A percentile compares a stretch with the other conserved stretches of the same genome.
phyloP scores from a whole-genome alignment of 306 rosid genomes.

The Rubus idaeus region DNA sequence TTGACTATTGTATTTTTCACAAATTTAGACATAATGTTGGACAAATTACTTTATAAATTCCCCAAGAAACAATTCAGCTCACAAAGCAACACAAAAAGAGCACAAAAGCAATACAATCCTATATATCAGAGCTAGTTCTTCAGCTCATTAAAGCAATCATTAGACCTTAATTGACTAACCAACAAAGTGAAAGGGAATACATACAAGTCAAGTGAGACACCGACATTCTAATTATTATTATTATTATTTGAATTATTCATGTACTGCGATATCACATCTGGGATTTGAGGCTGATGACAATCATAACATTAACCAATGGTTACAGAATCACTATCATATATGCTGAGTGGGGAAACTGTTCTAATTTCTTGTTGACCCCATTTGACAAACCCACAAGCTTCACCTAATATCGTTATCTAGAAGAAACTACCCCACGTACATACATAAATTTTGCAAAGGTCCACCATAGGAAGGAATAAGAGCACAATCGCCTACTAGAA shows the following conservation, averaged over 20 bases:
- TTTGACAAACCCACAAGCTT: constrained; percentile 33
- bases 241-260: background rate
- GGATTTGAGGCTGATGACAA: background rate
- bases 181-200: background rate
- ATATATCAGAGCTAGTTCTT: too few relatives aligned
- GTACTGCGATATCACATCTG: background rate
- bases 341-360: constrained; percentile 43
- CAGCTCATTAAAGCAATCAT: background rate
- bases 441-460: constrained; percentile 13
- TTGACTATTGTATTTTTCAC: too few relatives aligned
- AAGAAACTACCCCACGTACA: constrained; percentile 40
- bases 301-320: constrained; percentile 14
- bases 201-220: background rate
- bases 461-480: constrained; percentile 24
- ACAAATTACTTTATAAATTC: too few relatives aligned
- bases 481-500: constrained; percentile 40
- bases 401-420: constrained; percentile 27
- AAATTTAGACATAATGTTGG: too few relatives aligned
- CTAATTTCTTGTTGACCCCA: constrained; percentile 28
- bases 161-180: background rate
- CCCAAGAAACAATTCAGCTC: too few relatives aligned
- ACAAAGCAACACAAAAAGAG: too few relatives aligned
- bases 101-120: too few relatives aligned
- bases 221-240: background rate
- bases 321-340: constrained; percentile 32